Evolutionary conservation across 2,329 filamentous ascomycete species (phyloP), one percentile per base, ranked within the genome.

Genomic region (Aschersonia sp.): DNA sequence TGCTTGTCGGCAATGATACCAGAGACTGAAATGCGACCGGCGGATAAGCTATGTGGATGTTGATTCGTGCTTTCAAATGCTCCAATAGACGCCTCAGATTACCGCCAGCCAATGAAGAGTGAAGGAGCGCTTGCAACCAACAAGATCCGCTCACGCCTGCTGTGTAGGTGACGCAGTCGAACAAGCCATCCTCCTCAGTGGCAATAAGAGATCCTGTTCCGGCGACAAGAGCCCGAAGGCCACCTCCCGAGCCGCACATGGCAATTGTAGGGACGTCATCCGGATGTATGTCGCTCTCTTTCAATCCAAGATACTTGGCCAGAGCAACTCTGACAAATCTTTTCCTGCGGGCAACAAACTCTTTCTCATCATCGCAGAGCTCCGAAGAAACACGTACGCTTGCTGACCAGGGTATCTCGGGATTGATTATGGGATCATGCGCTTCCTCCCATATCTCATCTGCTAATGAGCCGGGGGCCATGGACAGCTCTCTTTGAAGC

Each of bases 141-240:
- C 92, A 97, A 53, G 86, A 94, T 0, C 92, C 92, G 59, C 88
- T 95, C 45, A 98, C 92, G 1, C 92, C 92, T 5, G 90, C 87
- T 0, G 88, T 94, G 59, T 98, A 98, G 1, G 89, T 97, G 9
- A 87, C 76, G 60, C 92, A 97, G 64, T 95, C 89, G 61, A 95
- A 94, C 0, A 98, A 70, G 0, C 92, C 92, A 49, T 85, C 84
- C 60, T 95, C 84, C 50, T 87, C 79, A 0, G 87, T 76, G 4
- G 88, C 89, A 8, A 92, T 71, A 51, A 94, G 82, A 0, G 89
- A 95, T 0, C 90, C 89, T 0, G 88, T 82, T 4, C 90, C 89
- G 2, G 92, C 89, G 14, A 97, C 87, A 39, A 98, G 74, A 1
- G 92, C 92, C 45, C 92, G 76, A 44, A 98, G 66, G 0, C 92